These are phyloP conservation scores for Penicillium italicum DNA, from an alignment of 2,329 filamentous ascomycete species.

Conservation along the genomic window DNA sequence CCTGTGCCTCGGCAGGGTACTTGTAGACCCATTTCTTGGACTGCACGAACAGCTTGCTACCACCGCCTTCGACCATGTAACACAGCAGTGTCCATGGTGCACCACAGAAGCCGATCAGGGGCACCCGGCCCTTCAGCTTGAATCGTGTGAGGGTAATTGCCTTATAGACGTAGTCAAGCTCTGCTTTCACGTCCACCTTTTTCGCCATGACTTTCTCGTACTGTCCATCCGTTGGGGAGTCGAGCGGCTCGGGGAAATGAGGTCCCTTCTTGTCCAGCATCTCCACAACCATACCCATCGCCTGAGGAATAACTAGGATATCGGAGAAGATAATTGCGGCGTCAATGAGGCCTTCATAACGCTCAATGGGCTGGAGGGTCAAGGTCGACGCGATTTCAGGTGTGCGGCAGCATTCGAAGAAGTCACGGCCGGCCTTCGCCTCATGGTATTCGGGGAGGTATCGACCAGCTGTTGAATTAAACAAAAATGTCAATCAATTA, in stretches of 20 bases:
- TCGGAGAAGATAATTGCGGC: slow-evolving; percentile 99
- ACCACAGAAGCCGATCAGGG: slow-evolving; percentile 92
- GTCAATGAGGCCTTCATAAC: slow-evolving; percentile 84
- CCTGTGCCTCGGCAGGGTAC: slow-evolving; percentile 75
- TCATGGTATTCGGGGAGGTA: slow-evolving; percentile 98
- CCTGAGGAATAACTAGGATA: slow-evolving; percentile 95
- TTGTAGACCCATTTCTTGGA: slow-evolving; percentile 96
- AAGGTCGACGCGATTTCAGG: slow-evolving; percentile 90
- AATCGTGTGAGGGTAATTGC: slow-evolving; percentile 87
- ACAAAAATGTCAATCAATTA: slow-evolving; percentile 3
- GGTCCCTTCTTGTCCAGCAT: slow-evolving; percentile 98
- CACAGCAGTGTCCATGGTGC: slow-evolving; percentile 95
- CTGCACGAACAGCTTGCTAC: slow-evolving; percentile 90
- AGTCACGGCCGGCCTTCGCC: slow-evolving; percentile 85
- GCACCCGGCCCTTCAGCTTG: slow-evolving; percentile 83
- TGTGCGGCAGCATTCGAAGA: slow-evolving; percentile 94
- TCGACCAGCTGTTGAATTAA: slow-evolving; percentile 66
- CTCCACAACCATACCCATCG: slow-evolving; percentile 96
- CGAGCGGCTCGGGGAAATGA: slow-evolving; percentile 82
- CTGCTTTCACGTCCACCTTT: slow-evolving; percentile 76
- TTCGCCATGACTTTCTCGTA: slow-evolving; percentile 73
- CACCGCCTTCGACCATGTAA: slow-evolving; percentile 98
- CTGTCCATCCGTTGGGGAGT: slow-evolving; percentile 75
- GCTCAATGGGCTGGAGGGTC: slow-evolving; percentile 91
- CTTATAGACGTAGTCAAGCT: slow-evolving; percentile 91